phyloP scores from a whole-genome alignment of 495 filamentous ascomycete species.

The Melanomma pulvis-pyrius region DNA sequence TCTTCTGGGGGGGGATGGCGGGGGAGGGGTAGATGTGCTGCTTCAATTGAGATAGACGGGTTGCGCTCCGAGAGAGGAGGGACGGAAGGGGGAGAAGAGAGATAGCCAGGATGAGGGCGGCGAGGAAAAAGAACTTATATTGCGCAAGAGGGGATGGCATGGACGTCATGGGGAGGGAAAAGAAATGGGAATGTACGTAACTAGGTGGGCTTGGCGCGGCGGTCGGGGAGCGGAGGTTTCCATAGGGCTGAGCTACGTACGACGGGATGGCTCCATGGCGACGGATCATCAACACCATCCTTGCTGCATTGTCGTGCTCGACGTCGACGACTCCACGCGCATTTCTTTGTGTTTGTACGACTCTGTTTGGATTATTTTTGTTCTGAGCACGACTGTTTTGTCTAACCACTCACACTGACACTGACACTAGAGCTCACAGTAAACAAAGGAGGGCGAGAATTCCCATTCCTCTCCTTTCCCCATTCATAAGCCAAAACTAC shows the following conservation, averaged over 20 bases:
- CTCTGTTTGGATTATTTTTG: neutral
- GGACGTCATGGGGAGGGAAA: neutral
- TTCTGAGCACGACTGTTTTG: neutral
- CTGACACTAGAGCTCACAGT: neutral
- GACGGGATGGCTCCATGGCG: neutral
- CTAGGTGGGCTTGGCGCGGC: neutral
- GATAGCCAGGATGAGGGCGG: conserved; percentile 56
- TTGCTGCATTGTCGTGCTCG: neutral
- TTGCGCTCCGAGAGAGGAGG: conserved; percentile 49
- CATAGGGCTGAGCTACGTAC: neutral
- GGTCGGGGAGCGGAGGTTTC: neutral
- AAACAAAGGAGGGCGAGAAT: neutral
- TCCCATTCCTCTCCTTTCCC: neutral
- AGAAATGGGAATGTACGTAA: neutral
- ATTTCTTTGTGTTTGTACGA: neutral
- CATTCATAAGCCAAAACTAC: neutral
- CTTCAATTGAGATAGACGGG: conserved; percentile 39
- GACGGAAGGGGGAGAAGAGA: conserved; percentile 51
- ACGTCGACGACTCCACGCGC: neutral
- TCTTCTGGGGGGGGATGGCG: conserved; percentile 10
- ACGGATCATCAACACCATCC: neutral
- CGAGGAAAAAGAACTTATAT: conserved; percentile 34
- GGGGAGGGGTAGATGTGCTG: conserved; percentile 40
- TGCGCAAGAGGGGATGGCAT: neutral
- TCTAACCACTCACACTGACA: neutral